Conservation (phyloP, 768 basidiomycete genomes). For the Mycena indigotica region DNA sequence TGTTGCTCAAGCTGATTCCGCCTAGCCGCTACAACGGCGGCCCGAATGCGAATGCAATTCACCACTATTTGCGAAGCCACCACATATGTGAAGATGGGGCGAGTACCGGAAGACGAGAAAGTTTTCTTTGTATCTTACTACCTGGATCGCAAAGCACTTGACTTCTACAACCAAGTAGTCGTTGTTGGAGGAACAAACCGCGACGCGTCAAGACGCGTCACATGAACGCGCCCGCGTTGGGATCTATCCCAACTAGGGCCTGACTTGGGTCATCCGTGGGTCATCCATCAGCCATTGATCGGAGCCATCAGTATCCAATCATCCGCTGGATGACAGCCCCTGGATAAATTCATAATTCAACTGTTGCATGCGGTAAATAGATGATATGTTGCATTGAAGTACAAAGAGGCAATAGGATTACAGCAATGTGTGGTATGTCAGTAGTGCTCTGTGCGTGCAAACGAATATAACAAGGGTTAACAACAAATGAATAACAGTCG, state of each 20-base stretch:
- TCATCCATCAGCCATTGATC: neutral
- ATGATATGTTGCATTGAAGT: too few species aligned
- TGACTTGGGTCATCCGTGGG: constrained; percentile 1
- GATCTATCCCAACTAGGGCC: too few species aligned
- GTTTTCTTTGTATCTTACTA: constrained; percentile 27
- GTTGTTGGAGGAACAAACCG: too few species aligned
- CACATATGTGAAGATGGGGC: constrained; percentile 23
- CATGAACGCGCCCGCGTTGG: too few species aligned
- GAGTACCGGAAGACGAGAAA: constrained; percentile 10
- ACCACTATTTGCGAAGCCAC: constrained; percentile 27
- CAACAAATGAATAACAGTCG: too few species aligned
- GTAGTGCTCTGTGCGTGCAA: too few species aligned
- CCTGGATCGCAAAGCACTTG: constrained; percentile 32
- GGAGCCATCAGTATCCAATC: neutral
- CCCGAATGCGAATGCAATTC: constrained; percentile 21
- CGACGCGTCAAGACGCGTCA: too few species aligned
- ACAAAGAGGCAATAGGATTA: too few species aligned
- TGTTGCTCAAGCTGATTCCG: constrained; percentile 25
- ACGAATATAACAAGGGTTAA: too few species aligned
- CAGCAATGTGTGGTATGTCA: too few species aligned
- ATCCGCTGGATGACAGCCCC: neutral
- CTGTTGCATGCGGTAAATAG: too few species aligned
- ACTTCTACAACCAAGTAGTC: constrained; percentile 29
- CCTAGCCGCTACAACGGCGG: constrained; percentile 30
- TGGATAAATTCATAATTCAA: too few species aligned